Percentiles rank a stretch among this genome's conserved stretches.
phyloP scores from a whole-genome alignment of 768 basidiomycete species.

The Podaxis pistillaris region DNA sequence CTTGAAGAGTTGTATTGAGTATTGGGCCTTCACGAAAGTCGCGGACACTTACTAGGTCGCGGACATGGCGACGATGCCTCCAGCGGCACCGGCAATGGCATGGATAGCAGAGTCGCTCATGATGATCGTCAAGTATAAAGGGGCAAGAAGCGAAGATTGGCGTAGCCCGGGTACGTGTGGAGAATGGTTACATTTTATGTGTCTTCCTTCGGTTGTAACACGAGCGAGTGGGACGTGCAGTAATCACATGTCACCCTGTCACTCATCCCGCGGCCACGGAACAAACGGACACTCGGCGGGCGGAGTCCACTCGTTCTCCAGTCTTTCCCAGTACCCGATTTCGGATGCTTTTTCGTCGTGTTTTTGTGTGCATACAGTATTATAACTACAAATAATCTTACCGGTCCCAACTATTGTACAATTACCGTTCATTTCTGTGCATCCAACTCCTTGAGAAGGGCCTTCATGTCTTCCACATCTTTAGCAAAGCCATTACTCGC shows the following conservation, averaged over 20 bases:
- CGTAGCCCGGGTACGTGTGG: neutral
- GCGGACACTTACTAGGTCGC: slow-evolving; percentile 67
- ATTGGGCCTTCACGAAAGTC: slow-evolving; percentile 8
- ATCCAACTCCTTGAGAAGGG: slow-evolving; percentile 47
- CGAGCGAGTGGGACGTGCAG: slow-evolving; percentile 7
- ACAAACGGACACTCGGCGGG: neutral
- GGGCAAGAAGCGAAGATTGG: neutral
- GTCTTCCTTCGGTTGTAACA: slow-evolving; percentile 12
- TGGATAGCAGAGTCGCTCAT: slow-evolving; percentile 85
- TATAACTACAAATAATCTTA: slow-evolving; percentile 11
- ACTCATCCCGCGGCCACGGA: slow-evolving; percentile 1
- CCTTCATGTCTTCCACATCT: slow-evolving; percentile 74
- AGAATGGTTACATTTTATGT: slow-evolving; percentile 16
- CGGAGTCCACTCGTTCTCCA: too few species aligned
- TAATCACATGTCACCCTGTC: slow-evolving; percentile 21
- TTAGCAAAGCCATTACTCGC: slow-evolving; percentile 62
- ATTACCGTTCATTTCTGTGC: slow-evolving; percentile 10
- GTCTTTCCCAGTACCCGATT: neutral
- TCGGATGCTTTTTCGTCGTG: neutral
- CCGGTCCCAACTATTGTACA: neutral
- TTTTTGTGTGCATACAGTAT: slow-evolving; percentile 8
- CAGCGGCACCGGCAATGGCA: slow-evolving; percentile 84
- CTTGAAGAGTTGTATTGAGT: slow-evolving; percentile 36
- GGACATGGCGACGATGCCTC: slow-evolving; percentile 90
- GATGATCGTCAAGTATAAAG: slow-evolving; percentile 16